These are phyloP conservation scores for Seiridium unicorne DNA, from an alignment of 2,329 filamentous ascomycete genomes.

Conservation along the genomic window DNA sequence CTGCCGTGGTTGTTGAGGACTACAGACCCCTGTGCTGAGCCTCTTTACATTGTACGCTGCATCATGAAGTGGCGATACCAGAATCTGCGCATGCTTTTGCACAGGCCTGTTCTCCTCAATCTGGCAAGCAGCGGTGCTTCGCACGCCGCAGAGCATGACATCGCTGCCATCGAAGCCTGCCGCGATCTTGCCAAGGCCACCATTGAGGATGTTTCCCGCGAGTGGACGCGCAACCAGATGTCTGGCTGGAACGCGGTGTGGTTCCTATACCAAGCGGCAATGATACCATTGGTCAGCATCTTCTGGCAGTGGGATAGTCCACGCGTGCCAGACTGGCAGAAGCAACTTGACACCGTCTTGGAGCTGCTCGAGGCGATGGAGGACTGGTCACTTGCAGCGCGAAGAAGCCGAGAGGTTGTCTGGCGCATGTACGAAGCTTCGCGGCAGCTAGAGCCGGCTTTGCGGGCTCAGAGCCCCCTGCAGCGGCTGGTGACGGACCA, in stretches of 20 bases:
- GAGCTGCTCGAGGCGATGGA: conserved; percentile 63
- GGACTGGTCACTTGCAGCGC: conserved; percentile 63
- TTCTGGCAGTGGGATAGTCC: conserved; percentile 63
- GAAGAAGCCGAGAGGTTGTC: conserved; percentile 62
- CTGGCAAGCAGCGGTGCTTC: conserved; percentile 54
- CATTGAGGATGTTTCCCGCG: conserved; percentile 69
- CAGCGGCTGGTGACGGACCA: conserved; percentile 33
- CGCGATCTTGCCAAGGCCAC: conserved; percentile 67
- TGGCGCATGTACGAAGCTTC: conserved; percentile 62
- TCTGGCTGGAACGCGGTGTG: conserved; percentile 79
- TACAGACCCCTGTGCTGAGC: conserved; percentile 66
- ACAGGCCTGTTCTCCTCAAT: conserved; percentile 70
- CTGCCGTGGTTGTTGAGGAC: conserved; percentile 65
- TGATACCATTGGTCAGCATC: conserved; percentile 74
- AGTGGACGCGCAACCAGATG: conserved; percentile 73
- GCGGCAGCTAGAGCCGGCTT: conserved; percentile 34
- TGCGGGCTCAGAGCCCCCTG: conserved; percentile 30
- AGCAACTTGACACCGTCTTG: conserved; percentile 57
- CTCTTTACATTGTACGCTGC: conserved; percentile 66
- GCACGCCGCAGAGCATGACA: conserved; percentile 58
- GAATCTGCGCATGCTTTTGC: conserved; percentile 73
- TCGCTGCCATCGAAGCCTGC: conserved; percentile 66
- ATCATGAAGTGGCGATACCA: conserved; percentile 84
- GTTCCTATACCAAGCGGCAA: conserved; percentile 78
- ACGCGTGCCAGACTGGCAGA: conserved; percentile 49